Evolutionary conservation across 1,284 basidiomycete species (phyloP).

Genomic region (Inonotus hispidus): DNA sequence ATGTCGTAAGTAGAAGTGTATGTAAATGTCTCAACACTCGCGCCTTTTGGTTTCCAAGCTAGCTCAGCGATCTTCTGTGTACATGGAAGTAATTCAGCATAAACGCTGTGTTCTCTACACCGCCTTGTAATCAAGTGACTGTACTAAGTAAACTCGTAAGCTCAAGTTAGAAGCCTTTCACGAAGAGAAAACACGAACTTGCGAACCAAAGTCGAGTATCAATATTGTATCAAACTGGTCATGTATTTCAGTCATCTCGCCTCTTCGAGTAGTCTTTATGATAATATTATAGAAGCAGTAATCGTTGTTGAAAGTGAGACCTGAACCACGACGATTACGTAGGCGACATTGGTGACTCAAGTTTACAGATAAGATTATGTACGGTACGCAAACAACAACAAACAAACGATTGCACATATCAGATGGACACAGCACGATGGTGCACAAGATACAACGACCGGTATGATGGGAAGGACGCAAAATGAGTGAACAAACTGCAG

Average conservation of each 20-base stretch:
- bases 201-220: conserved; percentile 97
- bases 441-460: background rate
- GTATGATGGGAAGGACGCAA: too few relatives aligned
- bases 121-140: conserved; percentile 97
- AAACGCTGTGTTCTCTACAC: conserved; percentile 97
- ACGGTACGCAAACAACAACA: background rate
- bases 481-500: too few relatives aligned
- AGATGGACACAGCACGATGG: background rate
- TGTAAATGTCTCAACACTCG: conserved; percentile 12
- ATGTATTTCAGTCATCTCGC: conserved; percentile 76
- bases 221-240: conserved; percentile 96
- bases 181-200: conserved; percentile 46
- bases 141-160: conserved; percentile 51
- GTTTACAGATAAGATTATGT: background rate
- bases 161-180: background rate
- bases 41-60: conserved; percentile 93
- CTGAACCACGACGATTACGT: too few relatives aligned
- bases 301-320: background rate
- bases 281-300: background rate
- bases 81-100: conserved; percentile 97
- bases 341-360: background rate
- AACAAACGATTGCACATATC: background rate
- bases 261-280: background rate
- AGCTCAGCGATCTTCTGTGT: conserved; percentile 90
- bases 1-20: background rate